Base-by-base conservation (phyloP, 2,329 filamentous ascomycete genomes). In the Macrophomina tecta region DNA sequence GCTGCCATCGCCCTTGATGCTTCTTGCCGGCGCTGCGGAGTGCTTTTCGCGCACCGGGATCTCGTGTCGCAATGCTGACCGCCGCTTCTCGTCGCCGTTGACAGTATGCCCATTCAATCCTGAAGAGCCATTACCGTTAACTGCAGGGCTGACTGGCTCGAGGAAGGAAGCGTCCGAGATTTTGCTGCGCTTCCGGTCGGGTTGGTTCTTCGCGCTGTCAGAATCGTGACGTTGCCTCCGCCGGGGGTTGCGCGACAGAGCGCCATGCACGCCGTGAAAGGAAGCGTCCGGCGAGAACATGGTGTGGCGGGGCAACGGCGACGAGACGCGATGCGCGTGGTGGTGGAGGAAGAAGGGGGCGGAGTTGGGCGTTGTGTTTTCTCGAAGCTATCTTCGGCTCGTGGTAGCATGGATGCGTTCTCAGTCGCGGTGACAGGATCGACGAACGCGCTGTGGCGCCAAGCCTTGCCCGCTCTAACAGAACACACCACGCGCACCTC, bases 1-100 rank as follows among this genome's bases (percentile, higher is more conserved):
- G 71, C 87, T 89, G 38, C 88, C 87, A 74, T 92, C 90, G 88
- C 89, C 76, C 91, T 91, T 72, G 82, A 84, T 52, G 83, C 81
- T 71, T 90, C 85, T 73, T 91, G 77, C 9, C 69, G 48, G 69
- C 23, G 14, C 46, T 30, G 46, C 65, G 16, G 72, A 64, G 28
- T 72, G 65, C 70, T 77, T 78, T 63, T 79, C 78, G 70, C 78
- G 77, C 51, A 79, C 74, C 16, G 78, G 78, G 69, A 80, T 78
- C 69, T 79, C 77, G 7, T 78, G 70, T 48, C 77, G 53, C 34
- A 76, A 67, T 8, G 73, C 75, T 36, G 49, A 69, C 70, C 72
- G 52, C 76, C 74, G 1, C 72, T 70, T 49, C 48, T 67, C 55
- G 49, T 71, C 73, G 36, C 70, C 72, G 64, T 73, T 71, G 36